Percentiles rank a stretch among this genome's conserved stretches.
Conservation (phyloP, 306 rosid genomes). For the Gastrolobium bilobum region DNA sequence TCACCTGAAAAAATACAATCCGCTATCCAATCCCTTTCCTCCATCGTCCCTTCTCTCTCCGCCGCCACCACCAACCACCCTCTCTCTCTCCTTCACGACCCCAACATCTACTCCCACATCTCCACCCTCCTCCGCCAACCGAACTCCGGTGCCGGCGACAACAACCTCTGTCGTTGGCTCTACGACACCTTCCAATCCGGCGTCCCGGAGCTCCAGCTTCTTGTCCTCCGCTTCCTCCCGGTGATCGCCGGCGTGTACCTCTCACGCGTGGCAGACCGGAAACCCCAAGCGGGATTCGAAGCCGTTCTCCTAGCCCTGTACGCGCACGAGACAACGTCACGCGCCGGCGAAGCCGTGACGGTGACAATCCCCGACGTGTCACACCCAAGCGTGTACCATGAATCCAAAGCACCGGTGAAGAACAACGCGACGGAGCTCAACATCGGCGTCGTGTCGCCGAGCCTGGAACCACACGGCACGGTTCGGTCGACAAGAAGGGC, state of each 20-base stretch:
- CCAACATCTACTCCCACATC: slow-evolving; percentile 52
- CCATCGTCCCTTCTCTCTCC: slow-evolving; percentile 60
- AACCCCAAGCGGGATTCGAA: slow-evolving; percentile 82
- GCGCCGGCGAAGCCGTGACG: slow-evolving; percentile 64
- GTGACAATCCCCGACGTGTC: slow-evolving; percentile 69
- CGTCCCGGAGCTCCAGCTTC: slow-evolving; percentile 66
- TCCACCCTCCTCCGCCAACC: slow-evolving; percentile 71
- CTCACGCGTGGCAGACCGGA: slow-evolving; percentile 59
- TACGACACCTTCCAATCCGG: slow-evolving; percentile 83
- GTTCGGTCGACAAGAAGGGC: slow-evolving; percentile 75
- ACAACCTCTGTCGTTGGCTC: slow-evolving; percentile 88
- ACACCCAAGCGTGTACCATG: slow-evolving; percentile 73
- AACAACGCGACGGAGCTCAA: slow-evolving; percentile 56
- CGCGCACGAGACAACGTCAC: slow-evolving; percentile 72
- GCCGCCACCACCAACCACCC: slow-evolving; percentile 50
- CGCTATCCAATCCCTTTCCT: slow-evolving; percentile 62
- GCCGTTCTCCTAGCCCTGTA: slow-evolving; percentile 80
- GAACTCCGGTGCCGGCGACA: slow-evolving; percentile 77
- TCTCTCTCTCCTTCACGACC: slow-evolving; percentile 63
- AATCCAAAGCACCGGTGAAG: slow-evolving; percentile 43
- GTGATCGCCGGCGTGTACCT: slow-evolving; percentile 71
- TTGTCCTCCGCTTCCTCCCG: slow-evolving; percentile 80
- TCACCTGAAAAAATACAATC: slow-evolving; percentile 41
- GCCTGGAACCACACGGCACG: slow-evolving; percentile 76
- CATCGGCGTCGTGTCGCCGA: slow-evolving; percentile 56